These are phyloP conservation scores for Salvia miltiorrhiza DNA, from an alignment of 257 asterid species.

Conservation along the genomic window DNA sequence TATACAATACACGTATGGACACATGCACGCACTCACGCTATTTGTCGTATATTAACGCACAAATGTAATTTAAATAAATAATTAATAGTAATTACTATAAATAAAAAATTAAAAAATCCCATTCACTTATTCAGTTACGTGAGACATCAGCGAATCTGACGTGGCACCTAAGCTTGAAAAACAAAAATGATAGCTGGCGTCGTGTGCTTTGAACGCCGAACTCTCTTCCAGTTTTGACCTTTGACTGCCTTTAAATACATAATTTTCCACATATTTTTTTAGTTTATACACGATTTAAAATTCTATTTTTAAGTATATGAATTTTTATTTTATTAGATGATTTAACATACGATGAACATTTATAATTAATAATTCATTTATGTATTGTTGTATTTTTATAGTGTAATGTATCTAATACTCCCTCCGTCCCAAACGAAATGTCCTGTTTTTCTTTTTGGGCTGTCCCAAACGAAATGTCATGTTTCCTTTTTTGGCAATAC, in stretches of 20 bases:
- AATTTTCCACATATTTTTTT: no score
- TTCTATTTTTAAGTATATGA: neutral
- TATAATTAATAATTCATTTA: no score
- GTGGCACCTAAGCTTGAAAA: neutral
- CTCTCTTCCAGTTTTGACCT: neutral
- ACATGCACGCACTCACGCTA: neutral
- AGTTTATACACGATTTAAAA: no score
- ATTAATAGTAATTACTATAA: no score
- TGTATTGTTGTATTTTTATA: no score
- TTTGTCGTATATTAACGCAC: neutral
- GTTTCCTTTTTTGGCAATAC: no score
- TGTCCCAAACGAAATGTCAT: no score
- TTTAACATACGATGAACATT: no score
- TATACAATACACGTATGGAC: no score
- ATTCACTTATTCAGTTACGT: neutral
- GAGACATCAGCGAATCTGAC: neutral
- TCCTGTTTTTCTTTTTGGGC: no score
- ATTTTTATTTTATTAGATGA: neutral
- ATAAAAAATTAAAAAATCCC: neutral
- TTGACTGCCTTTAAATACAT: neutral
- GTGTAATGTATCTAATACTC: no score
- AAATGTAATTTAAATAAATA: neutral
- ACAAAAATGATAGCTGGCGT: neutral
- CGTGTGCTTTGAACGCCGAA: constrained; percentile 3
- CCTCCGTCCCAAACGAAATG: no score